Conservation (phyloP, 495 filamentous ascomycete species). For the Xylaria flabelliformis region DNA sequence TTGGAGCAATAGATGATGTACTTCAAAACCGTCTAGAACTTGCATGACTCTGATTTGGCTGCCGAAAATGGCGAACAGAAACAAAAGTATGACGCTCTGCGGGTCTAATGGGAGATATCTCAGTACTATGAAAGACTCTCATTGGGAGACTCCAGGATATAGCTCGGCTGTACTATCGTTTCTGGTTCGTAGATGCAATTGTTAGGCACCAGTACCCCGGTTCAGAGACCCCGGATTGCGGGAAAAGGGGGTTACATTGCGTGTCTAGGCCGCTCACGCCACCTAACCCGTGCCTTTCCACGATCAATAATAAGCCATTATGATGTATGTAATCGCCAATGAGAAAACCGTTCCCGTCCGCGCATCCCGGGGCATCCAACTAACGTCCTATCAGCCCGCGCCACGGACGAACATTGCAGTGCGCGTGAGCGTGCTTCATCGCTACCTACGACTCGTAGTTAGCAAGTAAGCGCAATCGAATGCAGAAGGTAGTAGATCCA, state of each 20-base stretch:
- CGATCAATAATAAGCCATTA: slow-evolving; percentile 21
- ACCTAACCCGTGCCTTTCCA: slow-evolving; percentile 13
- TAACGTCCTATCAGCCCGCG: slow-evolving; percentile 8
- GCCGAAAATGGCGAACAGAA: too few species aligned
- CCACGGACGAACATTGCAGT: slow-evolving; percentile 13
- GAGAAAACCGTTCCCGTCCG: neutral
- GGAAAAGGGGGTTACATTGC: slow-evolving; percentile 26
- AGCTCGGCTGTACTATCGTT: neutral
- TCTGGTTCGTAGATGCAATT: neutral
- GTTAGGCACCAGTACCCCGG: slow-evolving; percentile 17
- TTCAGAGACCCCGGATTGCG: slow-evolving; percentile 4
- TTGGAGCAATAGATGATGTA: too few species aligned
- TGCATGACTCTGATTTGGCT: too few species aligned
- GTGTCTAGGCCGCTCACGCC: slow-evolving; percentile 20
- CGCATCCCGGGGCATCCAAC: neutral
- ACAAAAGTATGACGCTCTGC: too few species aligned
- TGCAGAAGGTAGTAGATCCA: slow-evolving; percentile 21
- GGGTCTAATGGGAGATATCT: neutral
- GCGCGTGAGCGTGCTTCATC: slow-evolving; percentile 12
- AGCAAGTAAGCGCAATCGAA: neutral
- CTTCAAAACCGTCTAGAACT: too few species aligned
- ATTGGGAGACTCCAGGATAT: neutral
- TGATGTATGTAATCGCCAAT: slow-evolving; percentile 8
- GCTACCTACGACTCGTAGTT: neutral
- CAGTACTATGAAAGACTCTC: neutral